Evolutionary conservation across 495 filamentous ascomycete species (phyloP).

Genomic region (Talaromyces borbonicus): DNA sequence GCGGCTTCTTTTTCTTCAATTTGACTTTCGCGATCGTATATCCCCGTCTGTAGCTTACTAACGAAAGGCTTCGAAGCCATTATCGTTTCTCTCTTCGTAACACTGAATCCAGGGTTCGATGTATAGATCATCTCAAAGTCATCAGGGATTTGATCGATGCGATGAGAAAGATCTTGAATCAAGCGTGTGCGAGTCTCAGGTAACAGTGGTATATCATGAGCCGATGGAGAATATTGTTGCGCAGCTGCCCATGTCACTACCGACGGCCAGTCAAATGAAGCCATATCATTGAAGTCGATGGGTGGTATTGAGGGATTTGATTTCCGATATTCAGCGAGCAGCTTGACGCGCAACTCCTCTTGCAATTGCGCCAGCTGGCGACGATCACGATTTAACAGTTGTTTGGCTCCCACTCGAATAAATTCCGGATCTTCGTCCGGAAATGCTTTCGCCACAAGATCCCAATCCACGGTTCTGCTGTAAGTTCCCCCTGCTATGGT

Average conservation of each 20-base stretch:
- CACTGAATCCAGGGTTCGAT: constrained; percentile 18
- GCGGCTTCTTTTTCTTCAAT: constrained; percentile 25
- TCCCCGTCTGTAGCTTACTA: constrained; percentile 10
- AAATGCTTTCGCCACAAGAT: constrained; percentile 55
- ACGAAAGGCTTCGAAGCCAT: constrained; percentile 31
- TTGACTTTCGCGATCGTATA: constrained; percentile 8
- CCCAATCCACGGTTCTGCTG: constrained; percentile 58
- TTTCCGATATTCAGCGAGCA: constrained; percentile 64
- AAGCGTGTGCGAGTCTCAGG: constrained; percentile 42
- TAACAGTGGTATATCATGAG: constrained; percentile 34
- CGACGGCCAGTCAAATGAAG: constrained; percentile 65
- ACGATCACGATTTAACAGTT: constrained; percentile 46
- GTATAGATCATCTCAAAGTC: constrained; percentile 34
- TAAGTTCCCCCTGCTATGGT: constrained; percentile 66
- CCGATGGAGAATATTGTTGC: constrained; percentile 34
- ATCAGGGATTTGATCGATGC: constrained; percentile 26
- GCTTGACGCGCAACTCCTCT: constrained; percentile 65
- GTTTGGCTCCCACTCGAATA: constrained; percentile 52
- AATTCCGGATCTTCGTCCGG: constrained; percentile 46
- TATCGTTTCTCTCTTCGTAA: constrained; percentile 24
- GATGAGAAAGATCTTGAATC: constrained; percentile 37
- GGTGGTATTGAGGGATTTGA: constrained; percentile 46
- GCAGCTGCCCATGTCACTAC: constrained; percentile 64
- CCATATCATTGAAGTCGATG: constrained; percentile 62
- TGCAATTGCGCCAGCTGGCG: constrained; percentile 59